Percentiles rank a stretch among this genome's conserved stretches.
Evolutionary conservation across 352 stramenopile species (phyloP).

Genomic region (Globisporangium emineosum): DNA sequence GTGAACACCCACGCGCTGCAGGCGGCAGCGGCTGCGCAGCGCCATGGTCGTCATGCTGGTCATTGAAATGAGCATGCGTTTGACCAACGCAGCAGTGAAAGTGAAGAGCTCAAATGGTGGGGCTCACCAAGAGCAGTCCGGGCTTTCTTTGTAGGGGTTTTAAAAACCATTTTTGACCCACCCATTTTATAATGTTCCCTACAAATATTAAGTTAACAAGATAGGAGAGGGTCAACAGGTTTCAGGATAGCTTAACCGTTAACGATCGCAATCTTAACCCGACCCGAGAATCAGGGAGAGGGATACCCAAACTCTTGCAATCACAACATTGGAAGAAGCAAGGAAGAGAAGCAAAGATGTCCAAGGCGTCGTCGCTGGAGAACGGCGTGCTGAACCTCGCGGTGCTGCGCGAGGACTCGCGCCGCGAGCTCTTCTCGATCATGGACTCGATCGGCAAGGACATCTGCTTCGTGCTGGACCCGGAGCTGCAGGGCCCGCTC

Average conservation of each 20-base stretch:
- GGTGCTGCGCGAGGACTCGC: conserved; percentile 82
- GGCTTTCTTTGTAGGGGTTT: neutral
- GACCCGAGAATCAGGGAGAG: neutral
- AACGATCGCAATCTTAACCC: neutral
- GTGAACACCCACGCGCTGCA: neutral
- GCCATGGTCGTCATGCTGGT: conserved; percentile 4
- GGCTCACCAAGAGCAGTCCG: neutral
- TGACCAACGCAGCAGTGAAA: neutral
- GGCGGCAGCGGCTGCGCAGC: neutral
- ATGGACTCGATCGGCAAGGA: conserved; percentile 84
- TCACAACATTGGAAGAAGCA: neutral
- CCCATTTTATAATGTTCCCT: neutral
- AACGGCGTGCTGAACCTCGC: conserved; percentile 83
- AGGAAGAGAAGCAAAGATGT: conserved; percentile 33
- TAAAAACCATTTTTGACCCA: neutral
- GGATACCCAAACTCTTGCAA: neutral
- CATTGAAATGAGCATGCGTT: neutral
- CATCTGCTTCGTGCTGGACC: conserved; percentile 86
- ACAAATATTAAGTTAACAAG: neutral
- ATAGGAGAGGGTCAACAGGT: neutral
- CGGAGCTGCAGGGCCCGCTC: conserved; percentile 74
- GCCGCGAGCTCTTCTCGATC: conserved; percentile 82
- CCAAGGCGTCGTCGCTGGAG: conserved; percentile 78
- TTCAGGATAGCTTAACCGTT: neutral
- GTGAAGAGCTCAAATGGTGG: neutral